Percentiles rank a stretch among this genome's conserved stretches.
These are phyloP conservation scores for Stachybotrys chartarum DNA, from an alignment of 2,329 filamentous ascomycete species.

Conservation along the genomic window DNA sequence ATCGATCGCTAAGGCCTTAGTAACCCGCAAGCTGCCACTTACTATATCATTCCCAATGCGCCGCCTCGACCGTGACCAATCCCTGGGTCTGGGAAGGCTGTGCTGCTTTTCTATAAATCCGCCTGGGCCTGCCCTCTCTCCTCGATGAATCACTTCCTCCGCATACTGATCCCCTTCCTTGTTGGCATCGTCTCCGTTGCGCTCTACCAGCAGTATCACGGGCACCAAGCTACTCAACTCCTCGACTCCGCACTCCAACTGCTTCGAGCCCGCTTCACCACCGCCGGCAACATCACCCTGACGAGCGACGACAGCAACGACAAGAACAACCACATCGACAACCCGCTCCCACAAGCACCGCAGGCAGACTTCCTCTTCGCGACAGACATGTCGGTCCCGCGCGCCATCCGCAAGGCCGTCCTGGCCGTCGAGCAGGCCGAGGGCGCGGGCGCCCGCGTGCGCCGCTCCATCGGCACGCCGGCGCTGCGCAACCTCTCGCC, in stretches of 20 bases:
- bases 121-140: constrained; percentile 6
- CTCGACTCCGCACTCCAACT: constrained; percentile 11
- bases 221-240: constrained; percentile 5
- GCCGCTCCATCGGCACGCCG: constrained; percentile 79
- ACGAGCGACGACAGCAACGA: no score
- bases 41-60: background rate
- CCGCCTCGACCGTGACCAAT: background rate
- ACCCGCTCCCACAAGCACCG: constrained; percentile 4
- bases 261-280: constrained; percentile 2
- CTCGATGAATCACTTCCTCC: constrained; percentile 21
- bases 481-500: constrained; percentile 80
- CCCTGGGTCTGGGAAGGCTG: background rate
- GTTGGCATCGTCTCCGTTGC: constrained; percentile 20
- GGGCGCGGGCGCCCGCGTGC: constrained; percentile 79
- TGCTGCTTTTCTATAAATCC: constrained; percentile 10
- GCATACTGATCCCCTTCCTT: constrained; percentile 19
- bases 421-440: constrained; percentile 80
- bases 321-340: background rate
- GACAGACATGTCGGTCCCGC: constrained; percentile 57
- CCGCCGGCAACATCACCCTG: constrained; percentile 5
- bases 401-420: constrained; percentile 77
- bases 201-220: constrained; percentile 17
- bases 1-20: background rate
- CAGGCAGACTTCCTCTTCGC: constrained; percentile 17
- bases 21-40: background rate